Evolutionary conservation across 768 basidiomycete genomes (phyloP), one percentile per base, ranked within the genome.

Genomic region (Rubroboletus satanas): DNA sequence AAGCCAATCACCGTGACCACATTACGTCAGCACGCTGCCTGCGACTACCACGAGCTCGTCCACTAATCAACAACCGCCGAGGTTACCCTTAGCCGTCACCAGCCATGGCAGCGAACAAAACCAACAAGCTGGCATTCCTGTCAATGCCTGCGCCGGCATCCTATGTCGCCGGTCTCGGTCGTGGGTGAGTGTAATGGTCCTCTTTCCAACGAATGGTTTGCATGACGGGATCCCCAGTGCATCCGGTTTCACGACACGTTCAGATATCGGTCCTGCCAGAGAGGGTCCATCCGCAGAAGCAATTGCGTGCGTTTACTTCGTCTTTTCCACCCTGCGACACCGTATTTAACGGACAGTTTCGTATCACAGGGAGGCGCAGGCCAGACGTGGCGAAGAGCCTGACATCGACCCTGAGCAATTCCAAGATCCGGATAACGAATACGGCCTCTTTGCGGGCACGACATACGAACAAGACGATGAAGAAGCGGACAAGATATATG

Each of bases 391-490:
- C 7, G 93, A 98, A 73, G 95, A 96, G 63, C 75, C 83, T 0
- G 92, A 95, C 50, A 76, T 90, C 26, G 92, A 93, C 70, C 88
- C 91, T 0, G 96, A 96, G 7, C 88, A 90, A 62, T 93, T 90
- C 65, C 92, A 95, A 71, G 96, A 99, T 70, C 97, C 96, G 23
- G 97, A 99, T 67, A 96, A 98, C 69, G 95, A 98, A 74, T 88
- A 86, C 60, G 96, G 96, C 26, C 79, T 98, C 7, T 98, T 99
- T 67, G 91, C 94, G 5, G 94, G 95, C 12, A 95, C 89, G 9
- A 91, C 92, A 0, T 98, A 99, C 68, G 95, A 99, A 69, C 87
- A 89, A 53, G 97, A 98, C 60, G 97, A 99, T 57, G 95, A 98
- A 62, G 97, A 98, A 70, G 97, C 96, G 0, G 96, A 98, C 71